Evolutionary conservation across 768 basidiomycete species (phyloP), one percentile per base, ranked within the genome.

Genomic region (Hirschioporus abietinus): DNA sequence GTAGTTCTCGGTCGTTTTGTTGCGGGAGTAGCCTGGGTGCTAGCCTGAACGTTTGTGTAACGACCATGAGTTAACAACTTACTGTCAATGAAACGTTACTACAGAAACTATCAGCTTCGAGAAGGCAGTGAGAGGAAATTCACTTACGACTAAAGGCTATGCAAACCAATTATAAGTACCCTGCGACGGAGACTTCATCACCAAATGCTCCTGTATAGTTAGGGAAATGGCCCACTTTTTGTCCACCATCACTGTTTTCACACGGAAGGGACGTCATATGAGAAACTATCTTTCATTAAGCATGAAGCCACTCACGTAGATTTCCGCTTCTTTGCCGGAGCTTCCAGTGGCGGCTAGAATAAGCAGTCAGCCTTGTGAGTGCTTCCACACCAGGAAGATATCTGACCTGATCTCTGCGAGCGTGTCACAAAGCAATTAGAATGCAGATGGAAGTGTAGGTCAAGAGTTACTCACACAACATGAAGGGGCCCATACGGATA

Each of bases 311-410:
- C 52, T 66, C 79, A 75, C 58, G 72, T 75, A 0, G 76, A 73
- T 73, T 72, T 84, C 5, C 79, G 63, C 71, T 81, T 85, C 74
- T 84, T 84, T 23, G 77, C 67, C 27, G 78, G 72, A 10, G 80
- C 59, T n/a, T n/a, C n/a, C n/a, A n/a, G n/a, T 70, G 67, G 68
- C 36, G 30, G 20, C 64, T 42, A 67, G 67, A 65, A 64, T 59
- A 58, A 18, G 42, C 35, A 63, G 66, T 52, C 42, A 52, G 42
- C 12, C 42, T 52, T 52, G 42, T 52, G 42, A 12, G 42, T 15
- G 42, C 62, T 63, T 35, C 52, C 17, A 27, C 26, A 18, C 35
- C 27, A 15, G n/a, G 17, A 35, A 64, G 27, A 60, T 68, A 66
- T 68, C 65, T 66, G 25, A 65, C 72, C 76, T 69, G 70, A 77